A percentile compares a stretch with the other conserved stretches of the same genome.
These are phyloP conservation scores for Scutellaria barbata DNA, from an alignment of 257 asterid genomes.

Conservation along the genomic window DNA sequence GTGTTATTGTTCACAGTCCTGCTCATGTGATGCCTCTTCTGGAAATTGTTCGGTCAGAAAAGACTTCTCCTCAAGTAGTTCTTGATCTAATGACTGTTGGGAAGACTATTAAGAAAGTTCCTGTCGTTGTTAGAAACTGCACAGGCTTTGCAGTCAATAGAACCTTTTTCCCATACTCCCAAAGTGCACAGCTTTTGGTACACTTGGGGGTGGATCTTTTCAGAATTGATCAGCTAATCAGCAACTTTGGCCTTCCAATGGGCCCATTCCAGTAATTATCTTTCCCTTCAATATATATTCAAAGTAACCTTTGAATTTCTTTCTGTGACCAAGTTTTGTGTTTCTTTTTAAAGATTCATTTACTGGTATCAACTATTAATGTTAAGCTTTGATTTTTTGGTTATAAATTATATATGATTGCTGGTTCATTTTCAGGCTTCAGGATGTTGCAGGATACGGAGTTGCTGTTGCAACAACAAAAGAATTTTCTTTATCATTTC, in stretches of 20 bases:
- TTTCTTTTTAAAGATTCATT: slow-evolving; percentile 25
- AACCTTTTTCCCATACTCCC: slow-evolving; percentile 88
- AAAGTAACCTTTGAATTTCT: slow-evolving; percentile 24
- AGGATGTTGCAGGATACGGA: slow-evolving; percentile 95
- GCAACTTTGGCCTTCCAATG: slow-evolving; percentile 83
- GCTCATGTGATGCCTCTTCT: slow-evolving; percentile 97
- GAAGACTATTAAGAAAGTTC: slow-evolving; percentile 88
- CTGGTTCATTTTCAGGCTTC: slow-evolving; percentile 65
- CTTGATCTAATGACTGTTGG: slow-evolving; percentile 92
- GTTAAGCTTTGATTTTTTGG: slow-evolving; percentile 16
- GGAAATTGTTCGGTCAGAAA: slow-evolving; percentile 87
- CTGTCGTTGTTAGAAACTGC: slow-evolving; percentile 96
- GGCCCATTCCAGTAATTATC: slow-evolving; percentile 98
- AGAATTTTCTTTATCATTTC: slow-evolving; percentile 61
- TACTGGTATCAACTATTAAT: not conserved
- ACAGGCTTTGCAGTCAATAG: slow-evolving; percentile 98
- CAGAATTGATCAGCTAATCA: slow-evolving; percentile 88
- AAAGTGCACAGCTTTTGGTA: slow-evolving; percentile 77
- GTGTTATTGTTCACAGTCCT: slow-evolving; percentile 68
- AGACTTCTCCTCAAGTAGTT: slow-evolving; percentile 91
- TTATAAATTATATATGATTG: slow-evolving; percentile 25
- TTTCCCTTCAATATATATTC: slow-evolving; percentile 32
- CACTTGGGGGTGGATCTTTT: slow-evolving; percentile 90
- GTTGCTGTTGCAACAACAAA: slow-evolving; percentile 74
- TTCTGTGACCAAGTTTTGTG: slow-evolving; percentile 2